Evolutionary conservation across 2,329 filamentous ascomycete genomes (phyloP), one percentile per base, ranked within the genome.

Genomic region (Arachnomyces sp.): DNA sequence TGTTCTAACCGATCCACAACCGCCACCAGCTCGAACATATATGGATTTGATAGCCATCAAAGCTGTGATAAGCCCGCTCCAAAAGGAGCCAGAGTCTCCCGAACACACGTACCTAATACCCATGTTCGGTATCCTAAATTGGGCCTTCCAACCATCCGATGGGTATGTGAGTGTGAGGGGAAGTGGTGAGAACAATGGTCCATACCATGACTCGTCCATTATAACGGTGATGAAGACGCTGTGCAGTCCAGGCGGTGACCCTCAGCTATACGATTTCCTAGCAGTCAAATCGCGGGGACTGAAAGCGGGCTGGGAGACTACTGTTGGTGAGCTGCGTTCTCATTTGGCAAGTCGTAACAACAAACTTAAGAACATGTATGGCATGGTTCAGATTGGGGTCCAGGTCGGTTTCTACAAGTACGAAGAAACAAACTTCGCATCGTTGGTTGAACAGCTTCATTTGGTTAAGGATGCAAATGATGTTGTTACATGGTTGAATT

Each of bases 361-460:
- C 39, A 25, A 47, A 12, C 16, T 17, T 17, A 47, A 45, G 31
- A 42, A 43, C 39, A 30, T 18, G 18, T 47, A 47, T 38, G 39
- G 44, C 30, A 44, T 47, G 38, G 17, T 43, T 43, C 34, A 44
- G 38, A 38, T 40, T 31, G 43, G 44, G 11, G 31, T 45, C 11
- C 38, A 48, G 9, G 34, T 46, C 30, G 40, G 44, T 21, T 48
- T 44, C 28, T 48, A 46, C 34, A 48, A 43, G 33, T 40, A 43
- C 31, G 45, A 45, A 42, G 34, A 41, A 16, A n/a, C 4, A 7
- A 35, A 29, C 13, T 43, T 48, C 31, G 36, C 29, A 30, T 39
- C 16, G 40, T 11, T 48, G 37, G 36, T 39, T 21, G 36, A 28
- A 35, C 12, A n/a, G 35, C 43, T 48, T 39, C 45, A 48, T 40